Evolutionary conservation across 1,284 basidiomycete genomes (phyloP).

Genomic region (Cryptococcus floricola): DNA sequence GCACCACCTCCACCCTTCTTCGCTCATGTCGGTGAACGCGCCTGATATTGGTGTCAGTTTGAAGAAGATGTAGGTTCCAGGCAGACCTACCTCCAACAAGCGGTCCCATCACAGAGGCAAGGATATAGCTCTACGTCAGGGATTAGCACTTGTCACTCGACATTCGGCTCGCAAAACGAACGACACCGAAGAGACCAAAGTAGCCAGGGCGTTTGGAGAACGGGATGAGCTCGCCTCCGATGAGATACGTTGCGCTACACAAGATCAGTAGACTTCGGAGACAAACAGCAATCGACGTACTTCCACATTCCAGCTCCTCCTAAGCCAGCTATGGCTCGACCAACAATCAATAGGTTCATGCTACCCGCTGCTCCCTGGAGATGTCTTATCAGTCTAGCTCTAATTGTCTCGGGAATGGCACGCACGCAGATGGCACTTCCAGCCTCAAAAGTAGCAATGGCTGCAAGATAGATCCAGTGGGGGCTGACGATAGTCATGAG

Average conservation of each 20-base stretch:
- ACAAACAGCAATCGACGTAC: slow-evolving; percentile 7
- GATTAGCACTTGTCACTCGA: neutral
- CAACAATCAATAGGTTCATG: slow-evolving; percentile 28
- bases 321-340: slow-evolving; percentile 24
- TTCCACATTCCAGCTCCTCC: slow-evolving; percentile 32
- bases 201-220: slow-evolving; percentile 22
- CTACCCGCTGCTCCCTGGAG: slow-evolving; percentile 21
- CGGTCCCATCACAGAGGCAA: slow-evolving; percentile 27
- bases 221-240: slow-evolving; percentile 25
- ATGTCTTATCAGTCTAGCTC: neutral
- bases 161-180: neutral
- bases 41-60: neutral
- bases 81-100: slow-evolving; percentile 17
- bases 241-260: slow-evolving; percentile 22
- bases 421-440: slow-evolving; percentile 27
- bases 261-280: neutral
- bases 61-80: neutral
- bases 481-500: slow-evolving; percentile 26
- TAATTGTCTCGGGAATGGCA: neutral
- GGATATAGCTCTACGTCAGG: slow-evolving; percentile 14
- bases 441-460: slow-evolving; percentile 20
- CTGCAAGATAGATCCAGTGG: slow-evolving; percentile 20
- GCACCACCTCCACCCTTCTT: slow-evolving; percentile 28
- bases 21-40: slow-evolving; percentile 25
- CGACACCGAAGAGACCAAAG: slow-evolving; percentile 23